phyloP scores from a whole-genome alignment of 345 rosid species.

The Eutrema japonicum region DNA sequence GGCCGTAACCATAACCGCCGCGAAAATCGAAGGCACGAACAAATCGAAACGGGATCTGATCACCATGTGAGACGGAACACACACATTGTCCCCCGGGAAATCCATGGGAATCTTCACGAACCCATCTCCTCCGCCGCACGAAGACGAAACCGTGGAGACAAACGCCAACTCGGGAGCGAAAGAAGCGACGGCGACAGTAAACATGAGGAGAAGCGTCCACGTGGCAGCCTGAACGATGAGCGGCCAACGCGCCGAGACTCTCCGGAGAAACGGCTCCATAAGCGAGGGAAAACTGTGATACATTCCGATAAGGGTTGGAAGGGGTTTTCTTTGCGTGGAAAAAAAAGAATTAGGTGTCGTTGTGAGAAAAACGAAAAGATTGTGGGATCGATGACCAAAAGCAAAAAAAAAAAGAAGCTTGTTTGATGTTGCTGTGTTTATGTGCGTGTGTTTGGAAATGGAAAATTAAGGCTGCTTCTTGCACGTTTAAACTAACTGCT shows the following conservation, averaged over 20 bases:
- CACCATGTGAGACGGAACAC: slow-evolving; percentile 41
- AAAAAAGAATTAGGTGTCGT: background rate
- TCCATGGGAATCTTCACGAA: slow-evolving; percentile 40
- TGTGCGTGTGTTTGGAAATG: slow-evolving; percentile 25
- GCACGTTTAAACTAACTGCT: slow-evolving; percentile 36
- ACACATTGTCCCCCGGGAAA: slow-evolving; percentile 37
- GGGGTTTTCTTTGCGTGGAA: background rate
- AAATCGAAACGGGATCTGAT: slow-evolving; percentile 32
- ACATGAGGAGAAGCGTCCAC: slow-evolving; percentile 43
- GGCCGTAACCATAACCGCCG: slow-evolving; percentile 43
- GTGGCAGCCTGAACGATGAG: slow-evolving; percentile 26
- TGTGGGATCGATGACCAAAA: background rate
- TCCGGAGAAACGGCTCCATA: slow-evolving; percentile 37
- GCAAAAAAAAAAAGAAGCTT: background rate
- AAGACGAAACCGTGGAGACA: slow-evolving; percentile 37
- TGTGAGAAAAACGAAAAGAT: slow-evolving; percentile 24
- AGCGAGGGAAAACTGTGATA: slow-evolving; percentile 30
- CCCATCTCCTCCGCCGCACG: slow-evolving; percentile 38
- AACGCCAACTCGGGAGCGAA: slow-evolving; percentile 43
- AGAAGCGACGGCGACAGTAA: slow-evolving; percentile 42
- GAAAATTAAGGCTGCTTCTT: slow-evolving; percentile 28
- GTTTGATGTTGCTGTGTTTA: slow-evolving; percentile 2
- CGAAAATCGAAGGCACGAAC: slow-evolving; percentile 38
- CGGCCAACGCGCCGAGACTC: slow-evolving; percentile 39
- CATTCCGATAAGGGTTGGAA: background rate